A percentile compares a stretch with the other conserved stretches of the same genome.
Evolutionary conservation across 1,284 basidiomycete species (phyloP).

Genomic region (Vanrija sp.): DNA sequence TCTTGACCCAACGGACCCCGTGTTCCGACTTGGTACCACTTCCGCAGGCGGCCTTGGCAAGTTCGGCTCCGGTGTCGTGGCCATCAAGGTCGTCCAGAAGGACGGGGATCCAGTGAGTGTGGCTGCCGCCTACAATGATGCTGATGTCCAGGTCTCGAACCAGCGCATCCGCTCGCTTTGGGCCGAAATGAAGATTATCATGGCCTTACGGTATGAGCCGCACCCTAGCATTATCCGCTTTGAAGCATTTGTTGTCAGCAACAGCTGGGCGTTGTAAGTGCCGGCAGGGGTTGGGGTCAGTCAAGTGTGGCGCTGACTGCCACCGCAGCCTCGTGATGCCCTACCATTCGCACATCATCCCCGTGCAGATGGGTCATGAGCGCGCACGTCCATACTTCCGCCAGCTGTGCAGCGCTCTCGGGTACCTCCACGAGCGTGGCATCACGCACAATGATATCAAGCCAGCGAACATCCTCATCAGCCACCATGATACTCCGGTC

Average conservation of each 20-base stretch:
- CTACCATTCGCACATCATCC: slow-evolving; percentile 65
- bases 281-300: background rate
- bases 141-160: slow-evolving; percentile 5
- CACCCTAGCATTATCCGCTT: slow-evolving; percentile 89
- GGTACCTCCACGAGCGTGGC: slow-evolving; percentile 77
- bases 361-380: slow-evolving; percentile 72
- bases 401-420: slow-evolving; percentile 77
- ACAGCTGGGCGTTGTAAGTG: slow-evolving; percentile 77
- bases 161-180: slow-evolving; percentile 75
- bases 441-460: slow-evolving; percentile 96
- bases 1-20: background rate
- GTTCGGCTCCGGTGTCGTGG: slow-evolving; percentile 56
- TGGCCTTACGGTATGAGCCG: slow-evolving; percentile 69
- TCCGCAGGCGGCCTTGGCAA: slow-evolving; percentile 26
- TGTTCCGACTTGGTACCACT: slow-evolving; percentile 21
- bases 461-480: slow-evolving; percentile 85
- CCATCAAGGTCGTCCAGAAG: slow-evolving; percentile 83
- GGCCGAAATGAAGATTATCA: slow-evolving; percentile 93
- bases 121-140: background rate
- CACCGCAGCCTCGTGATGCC: slow-evolving; percentile 46
- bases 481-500: slow-evolving; percentile 67
- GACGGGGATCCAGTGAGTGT: slow-evolving; percentile 58
- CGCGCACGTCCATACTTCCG: slow-evolving; percentile 79
- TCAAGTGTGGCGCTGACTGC: background rate
- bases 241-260: slow-evolving; percentile 87